A percentile compares a stretch with the other conserved stretches of the same genome.
These are phyloP conservation scores for Colletotrichum orchidophilum DNA, from an alignment of 2,329 filamentous ascomycete species.

Conservation along the genomic window DNA sequence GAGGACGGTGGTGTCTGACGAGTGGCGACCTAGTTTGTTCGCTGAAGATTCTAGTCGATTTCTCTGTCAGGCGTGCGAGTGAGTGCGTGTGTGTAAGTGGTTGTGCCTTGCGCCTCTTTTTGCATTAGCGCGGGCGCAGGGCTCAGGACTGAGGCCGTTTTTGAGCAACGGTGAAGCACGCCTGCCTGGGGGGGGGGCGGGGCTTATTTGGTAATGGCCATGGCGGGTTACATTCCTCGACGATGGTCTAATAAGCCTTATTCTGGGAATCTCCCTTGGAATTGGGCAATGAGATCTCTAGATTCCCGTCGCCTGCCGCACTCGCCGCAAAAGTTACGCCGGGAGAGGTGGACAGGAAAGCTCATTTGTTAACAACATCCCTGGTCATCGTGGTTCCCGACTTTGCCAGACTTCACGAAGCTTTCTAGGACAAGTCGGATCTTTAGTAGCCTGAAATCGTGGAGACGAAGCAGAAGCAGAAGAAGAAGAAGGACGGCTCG, in stretches of 20 bases:
- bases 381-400: background rate
- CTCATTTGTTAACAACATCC: background rate
- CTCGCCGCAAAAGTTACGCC: background rate
- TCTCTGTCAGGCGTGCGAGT: background rate
- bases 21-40: constrained; percentile 19
- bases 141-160: constrained; percentile 21
- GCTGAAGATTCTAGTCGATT: background rate
- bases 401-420: background rate
- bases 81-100: background rate
- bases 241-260: background rate
- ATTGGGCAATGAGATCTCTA: background rate
- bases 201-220: background rate
- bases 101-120: constrained; percentile 9
- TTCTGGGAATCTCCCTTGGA: background rate
- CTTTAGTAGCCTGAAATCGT: background rate
- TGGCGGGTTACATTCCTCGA: background rate
- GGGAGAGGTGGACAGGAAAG: background rate
- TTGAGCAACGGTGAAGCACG: background rate
- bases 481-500: background rate
- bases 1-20: background rate
- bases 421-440: constrained; percentile 4
- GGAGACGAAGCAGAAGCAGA: no score
- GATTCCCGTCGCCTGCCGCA: background rate
- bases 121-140: constrained; percentile 34
- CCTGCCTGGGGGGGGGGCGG: background rate